Evolutionary conservation across 208 protist species (phyloP), one percentile per base, ranked within the genome.

Genomic region (Naegleria fowleri): DNA sequence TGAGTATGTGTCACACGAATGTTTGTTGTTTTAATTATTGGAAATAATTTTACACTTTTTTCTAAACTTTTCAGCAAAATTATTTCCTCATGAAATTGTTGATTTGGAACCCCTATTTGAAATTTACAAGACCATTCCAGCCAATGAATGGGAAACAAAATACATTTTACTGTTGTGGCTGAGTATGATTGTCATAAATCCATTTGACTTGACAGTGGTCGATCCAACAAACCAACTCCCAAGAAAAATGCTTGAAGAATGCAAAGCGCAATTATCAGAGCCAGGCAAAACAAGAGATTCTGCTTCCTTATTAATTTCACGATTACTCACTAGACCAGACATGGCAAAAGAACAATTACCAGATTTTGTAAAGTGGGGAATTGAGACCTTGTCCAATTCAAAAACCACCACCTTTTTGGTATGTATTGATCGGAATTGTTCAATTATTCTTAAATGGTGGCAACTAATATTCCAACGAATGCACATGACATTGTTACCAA

Each of bases 151-250:
- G 98, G 95, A 99, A 93, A 95, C 97, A 86, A 95, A 97, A 83
- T 99, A 99, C 95, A 95, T 98, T 87, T 92, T 99, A 39, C 92
- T 99, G 41, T 92, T 99, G 5, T 99, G 98, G 98, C 94, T 99
- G 0, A 98, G 96, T 38, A 97, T 99, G 88, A 94, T 99, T 40
- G 94, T 98, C 16, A 95, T 99, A 36, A 95, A 99, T 11, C 98
- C 98, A 13, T 99, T 99, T 92, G 94, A 96, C 40, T 94, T 99
- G 22, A 91, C 91, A 48, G 92, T 97, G 90, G 96, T 99, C 36
- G 98, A 99, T 94, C 91, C 91, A 40, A 51, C 41, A n/a, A 93
- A 4, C 94, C 94, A 6, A 94, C 98, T 19, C 94, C 96, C 40
- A 94, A 96, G 59, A 93, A 93, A 15, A 11, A 94, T 97, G 5